Percentiles rank a stretch among this genome's conserved stretches.
These are phyloP conservation scores for Daldinia bambusicola DNA, from an alignment of 495 filamentous ascomycete genomes.

Conservation along the genomic window DNA sequence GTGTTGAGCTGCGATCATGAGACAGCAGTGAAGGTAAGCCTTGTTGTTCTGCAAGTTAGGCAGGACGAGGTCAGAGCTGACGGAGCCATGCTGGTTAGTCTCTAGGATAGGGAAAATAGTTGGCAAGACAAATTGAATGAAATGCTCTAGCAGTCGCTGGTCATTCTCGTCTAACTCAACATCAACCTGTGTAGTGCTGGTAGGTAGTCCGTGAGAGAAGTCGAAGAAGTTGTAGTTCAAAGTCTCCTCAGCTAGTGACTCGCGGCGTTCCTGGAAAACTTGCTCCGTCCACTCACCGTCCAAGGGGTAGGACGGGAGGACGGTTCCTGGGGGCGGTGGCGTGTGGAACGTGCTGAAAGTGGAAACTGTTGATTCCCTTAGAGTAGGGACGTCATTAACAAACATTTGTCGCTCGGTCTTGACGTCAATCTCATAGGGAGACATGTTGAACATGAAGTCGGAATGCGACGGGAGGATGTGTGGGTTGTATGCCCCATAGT, in stretches of 20 bases:
- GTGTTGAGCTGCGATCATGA: slow-evolving; percentile 96
- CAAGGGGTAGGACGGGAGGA: slow-evolving; percentile 70
- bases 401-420: slow-evolving; percentile 95
- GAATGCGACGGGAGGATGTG: slow-evolving; percentile 53
- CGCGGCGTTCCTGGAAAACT: slow-evolving; percentile 72
- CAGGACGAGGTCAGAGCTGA: slow-evolving; percentile 81
- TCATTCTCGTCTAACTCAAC: slow-evolving; percentile 93
- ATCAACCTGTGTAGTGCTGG: slow-evolving; percentile 68
- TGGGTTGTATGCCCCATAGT: slow-evolving; percentile 71
- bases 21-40: slow-evolving; percentile 92
- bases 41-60: slow-evolving; percentile 89
- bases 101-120: slow-evolving; percentile 93
- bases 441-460: slow-evolving; percentile 66
- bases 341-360: slow-evolving; percentile 87
- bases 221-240: slow-evolving; percentile 81
- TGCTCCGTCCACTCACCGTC: slow-evolving; percentile 82
- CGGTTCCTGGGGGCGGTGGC: slow-evolving; percentile 71
- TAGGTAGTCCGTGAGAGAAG: slow-evolving; percentile 69
- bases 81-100: slow-evolving; percentile 81
- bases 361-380: slow-evolving; percentile 83
- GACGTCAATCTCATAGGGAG: slow-evolving; percentile 93
- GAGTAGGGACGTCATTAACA: slow-evolving; percentile 86
- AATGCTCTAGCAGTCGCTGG: slow-evolving; percentile 87
- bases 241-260: slow-evolving; percentile 71
- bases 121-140: slow-evolving; percentile 85